A percentile compares a stretch with the other conserved stretches of the same genome.
These are phyloP conservation scores for Aspergillus unguis DNA, from an alignment of 2,329 filamentous ascomycete genomes.

Conservation along the genomic window DNA sequence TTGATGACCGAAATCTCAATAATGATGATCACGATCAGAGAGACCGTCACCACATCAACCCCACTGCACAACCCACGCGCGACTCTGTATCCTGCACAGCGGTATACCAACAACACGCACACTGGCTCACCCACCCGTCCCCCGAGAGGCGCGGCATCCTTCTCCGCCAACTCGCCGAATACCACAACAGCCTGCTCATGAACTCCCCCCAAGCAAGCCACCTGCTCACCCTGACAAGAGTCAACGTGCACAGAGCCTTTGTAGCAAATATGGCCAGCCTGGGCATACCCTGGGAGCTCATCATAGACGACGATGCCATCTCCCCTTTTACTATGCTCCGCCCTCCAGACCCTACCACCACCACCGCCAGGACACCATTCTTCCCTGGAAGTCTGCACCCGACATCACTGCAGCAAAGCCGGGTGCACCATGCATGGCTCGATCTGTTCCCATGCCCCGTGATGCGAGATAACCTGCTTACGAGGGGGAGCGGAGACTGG, in stretches of 20 bases:
- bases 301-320: slow-evolving; percentile 23
- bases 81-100: neutral
- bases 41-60: no score
- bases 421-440: slow-evolving; percentile 40
- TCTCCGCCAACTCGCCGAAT: neutral
- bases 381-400: slow-evolving; percentile 31
- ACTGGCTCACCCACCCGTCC: neutral
- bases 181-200: neutral
- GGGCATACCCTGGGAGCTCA: slow-evolving; percentile 4
- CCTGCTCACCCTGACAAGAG: neutral
- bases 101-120: neutral
- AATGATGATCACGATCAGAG: no score
- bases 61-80: neutral
- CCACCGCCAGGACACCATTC: neutral
- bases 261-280: neutral
- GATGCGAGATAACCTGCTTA: slow-evolving; percentile 40
- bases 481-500: neutral
- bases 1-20: neutral
- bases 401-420: slow-evolving; percentile 34
- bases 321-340: slow-evolving; percentile 19
- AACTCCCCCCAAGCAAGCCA: neutral
- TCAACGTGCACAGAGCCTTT: slow-evolving; percentile 5
- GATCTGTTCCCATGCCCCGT: slow-evolving; percentile 28
- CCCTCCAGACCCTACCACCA: neutral
- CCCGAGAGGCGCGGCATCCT: neutral